Evolutionary conservation across 2,329 filamentous ascomycete species (phyloP), one percentile per base, ranked within the genome.

Genomic region (Capronia coronata): DNA sequence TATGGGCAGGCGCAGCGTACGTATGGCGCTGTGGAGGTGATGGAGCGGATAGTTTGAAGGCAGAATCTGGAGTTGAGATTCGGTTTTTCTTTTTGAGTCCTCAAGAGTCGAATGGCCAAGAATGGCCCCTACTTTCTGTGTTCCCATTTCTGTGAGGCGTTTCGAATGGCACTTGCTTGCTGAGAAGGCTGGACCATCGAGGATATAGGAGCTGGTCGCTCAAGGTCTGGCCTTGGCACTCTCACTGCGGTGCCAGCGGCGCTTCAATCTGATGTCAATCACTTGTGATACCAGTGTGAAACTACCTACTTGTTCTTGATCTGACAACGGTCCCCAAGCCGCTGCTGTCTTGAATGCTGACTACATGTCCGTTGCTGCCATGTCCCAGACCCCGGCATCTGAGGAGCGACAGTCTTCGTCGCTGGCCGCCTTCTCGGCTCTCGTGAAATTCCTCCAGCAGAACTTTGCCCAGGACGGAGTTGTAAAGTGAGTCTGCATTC

Each of bases 11-110:
- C 21, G 3, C 48, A 49, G 29, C 32, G 38, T 38, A 51, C 48
- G 21, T 54, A 54, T 37, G 52, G 52, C 11, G 18, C 48, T 27
- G 48, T 46, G 44, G 39, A 22, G 4, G 43, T 43, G 22, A 48
- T 49, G 27, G 52, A 51, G 23, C 18, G 35, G 23, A 39, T 51
- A 23, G 52, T 51, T 16, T 54, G 45, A 54, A n/a, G 16, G 19
- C 16, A 30, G 16, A n/a, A 22, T n/a, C n/a, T n/a, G n/a, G n/a
- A n/a, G n/a, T 9, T 39, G 18, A 41, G 19, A n/a, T 22, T 38
- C 9, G 14, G 5, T 19, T 38, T 11, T 5, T 5, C 32, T 6
- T 35, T n/a, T 19, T 39, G 14, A 19, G n/a, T 35, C 32, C 13
- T 35, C 32, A 35, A n/a, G 13, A 35, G 6, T 4, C 6, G 5